A percentile compares a stretch with the other conserved stretches of the same genome.
These are phyloP conservation scores for Colletotrichum salicis DNA, from an alignment of 2,329 filamentous ascomycete genomes.

Conservation along the genomic window DNA sequence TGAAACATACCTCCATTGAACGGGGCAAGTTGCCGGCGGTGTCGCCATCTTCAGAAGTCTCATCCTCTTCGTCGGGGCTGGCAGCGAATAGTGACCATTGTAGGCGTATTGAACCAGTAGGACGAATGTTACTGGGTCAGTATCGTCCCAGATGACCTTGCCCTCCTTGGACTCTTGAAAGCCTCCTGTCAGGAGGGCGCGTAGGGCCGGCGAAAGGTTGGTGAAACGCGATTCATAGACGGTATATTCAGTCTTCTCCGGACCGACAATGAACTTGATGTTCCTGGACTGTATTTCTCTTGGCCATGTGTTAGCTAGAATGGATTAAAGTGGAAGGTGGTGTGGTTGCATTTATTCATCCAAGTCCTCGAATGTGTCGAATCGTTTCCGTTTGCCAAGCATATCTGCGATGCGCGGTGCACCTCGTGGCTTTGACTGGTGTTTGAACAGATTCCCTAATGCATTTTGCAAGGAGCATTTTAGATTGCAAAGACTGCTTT, in stretches of 20 bases:
- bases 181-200: not conserved
- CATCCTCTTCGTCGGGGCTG: not conserved
- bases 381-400: not conserved
- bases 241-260: not conserved
- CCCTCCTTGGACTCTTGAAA: not conserved
- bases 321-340: not conserved
- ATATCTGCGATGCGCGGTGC: not conserved
- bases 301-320: not conserved
- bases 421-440: not conserved
- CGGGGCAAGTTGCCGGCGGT: too few relatives aligned
- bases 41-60: not conserved
- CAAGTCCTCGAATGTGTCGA: not conserved
- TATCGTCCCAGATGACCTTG: not conserved
- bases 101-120: not conserved
- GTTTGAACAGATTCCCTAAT: too few relatives aligned
- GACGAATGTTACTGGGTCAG: not conserved
- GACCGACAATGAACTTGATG: not conserved
- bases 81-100: not conserved
- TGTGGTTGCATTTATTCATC: not conserved
- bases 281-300: not conserved
- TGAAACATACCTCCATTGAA: too few relatives aligned
- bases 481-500: too few relatives aligned
- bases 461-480: too few relatives aligned
- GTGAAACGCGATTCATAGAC: not conserved
- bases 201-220: not conserved